Evolutionary conservation across 306 rosid species (phyloP), one percentile per base, ranked within the genome.

Genomic region (Cyamopsis tetragonoloba): DNA sequence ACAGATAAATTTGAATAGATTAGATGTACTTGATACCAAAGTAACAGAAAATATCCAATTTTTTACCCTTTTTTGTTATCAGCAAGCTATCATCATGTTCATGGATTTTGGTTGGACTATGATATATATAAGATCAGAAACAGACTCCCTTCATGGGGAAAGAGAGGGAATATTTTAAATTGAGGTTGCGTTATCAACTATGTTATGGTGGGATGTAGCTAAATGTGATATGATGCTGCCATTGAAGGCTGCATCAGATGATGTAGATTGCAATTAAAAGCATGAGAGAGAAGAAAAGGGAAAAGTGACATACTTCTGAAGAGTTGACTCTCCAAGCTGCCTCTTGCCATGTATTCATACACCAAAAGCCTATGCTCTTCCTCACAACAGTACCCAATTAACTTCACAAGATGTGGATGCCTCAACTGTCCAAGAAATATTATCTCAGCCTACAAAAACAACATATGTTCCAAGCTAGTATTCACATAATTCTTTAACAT

Each of bases 361-460:
- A 89, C 96, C 24, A 89, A 62, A 64, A 87, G 91, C 85, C 93
- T 81, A 31, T 89, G 86, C 53, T 89, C 89, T 5, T 83, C 89
- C 54, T 89, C 89, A 49, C 84, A 81, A 48, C 96, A 89, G 47
- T 89, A 89, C 35, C 96, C 93, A 56, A 89, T 81, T 70, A 89
- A 49, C 82, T 89, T 89, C 2, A 87, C 96, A 53, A 89, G 90
- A 75, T 89, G 81, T 13, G 84, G 84, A 78, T 89, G 96, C 68
- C 85, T 80, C 47, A 89, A 77, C 79, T 89, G 96, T 43, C 96
- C 91, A 72, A 89, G 96, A 76, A 87, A 82, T n/a, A 89, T 80
- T 23, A 89, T 80, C 67, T 89, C 93, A 5, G 93, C 84, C 96
- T 89, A 38, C 28, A 76, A 71, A 58, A 80, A 3, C 42, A 37